Evolutionary conservation across 352 stramenopile genomes (phyloP).

Genomic region (Pythium brachiatum): DNA sequence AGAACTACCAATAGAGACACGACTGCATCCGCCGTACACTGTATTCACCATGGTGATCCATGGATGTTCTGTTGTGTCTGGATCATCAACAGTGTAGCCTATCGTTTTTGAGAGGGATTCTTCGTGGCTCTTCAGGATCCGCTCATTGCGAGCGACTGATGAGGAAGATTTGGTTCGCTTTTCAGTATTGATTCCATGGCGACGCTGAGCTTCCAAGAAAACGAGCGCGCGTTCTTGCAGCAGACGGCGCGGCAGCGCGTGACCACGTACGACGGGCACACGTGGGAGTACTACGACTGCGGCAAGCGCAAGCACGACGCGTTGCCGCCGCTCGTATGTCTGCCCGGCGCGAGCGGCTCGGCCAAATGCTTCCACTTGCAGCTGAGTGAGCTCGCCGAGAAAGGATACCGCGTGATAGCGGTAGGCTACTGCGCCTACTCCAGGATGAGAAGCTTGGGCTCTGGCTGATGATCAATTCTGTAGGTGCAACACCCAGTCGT

Average conservation of each 20-base stretch:
- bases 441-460: not conserved
- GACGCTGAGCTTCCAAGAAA: constrained; percentile 16
- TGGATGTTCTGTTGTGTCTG: too few species aligned
- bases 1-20: too few species aligned
- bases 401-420: constrained; percentile 64
- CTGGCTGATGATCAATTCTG: not conserved
- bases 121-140: constrained; percentile 1
- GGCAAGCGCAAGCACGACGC: constrained; percentile 34
- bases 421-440: constrained; percentile 30
- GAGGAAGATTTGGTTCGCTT: too few species aligned
- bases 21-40: too few species aligned
- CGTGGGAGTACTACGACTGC: constrained; percentile 77
- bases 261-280: constrained; percentile 75
- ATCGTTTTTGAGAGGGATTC: not conserved
- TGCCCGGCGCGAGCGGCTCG: constrained; percentile 54
- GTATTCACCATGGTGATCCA: too few species aligned
- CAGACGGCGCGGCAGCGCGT: constrained; percentile 59
- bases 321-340: constrained; percentile 51
- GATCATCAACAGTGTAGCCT: too few species aligned
- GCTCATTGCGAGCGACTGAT: too few species aligned
- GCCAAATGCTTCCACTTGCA: constrained; percentile 62
- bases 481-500: constrained; percentile 69
- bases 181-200: not conserved
- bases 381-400: constrained; percentile 41
- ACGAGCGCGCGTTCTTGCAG: constrained; percentile 58